Evolutionary conservation across 495 filamentous ascomycete genomes (phyloP).

Genomic region (Aspergillus sclerotioniger): DNA sequence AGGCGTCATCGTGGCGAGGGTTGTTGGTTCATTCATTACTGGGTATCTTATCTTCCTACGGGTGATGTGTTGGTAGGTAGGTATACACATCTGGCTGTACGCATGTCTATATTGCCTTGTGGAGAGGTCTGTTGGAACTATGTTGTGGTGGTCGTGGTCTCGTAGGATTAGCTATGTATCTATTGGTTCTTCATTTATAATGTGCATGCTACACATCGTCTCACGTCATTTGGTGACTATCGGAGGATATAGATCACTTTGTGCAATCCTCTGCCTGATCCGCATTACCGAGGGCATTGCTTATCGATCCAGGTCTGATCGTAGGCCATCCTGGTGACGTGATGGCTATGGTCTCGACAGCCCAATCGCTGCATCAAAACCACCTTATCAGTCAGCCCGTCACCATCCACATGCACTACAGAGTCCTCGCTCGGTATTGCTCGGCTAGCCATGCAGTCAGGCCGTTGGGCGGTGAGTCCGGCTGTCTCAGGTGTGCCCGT

Average conservation of each 20-base stretch:
- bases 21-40: not conserved
- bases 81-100: too few relatives aligned
- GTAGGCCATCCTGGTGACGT: not conserved
- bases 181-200: too few relatives aligned
- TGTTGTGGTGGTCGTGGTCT: too few relatives aligned
- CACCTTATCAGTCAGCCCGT: not conserved
- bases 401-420: not conserved
- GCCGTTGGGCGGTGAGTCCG: not conserved
- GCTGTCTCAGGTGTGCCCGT: slow-evolving; percentile 44
- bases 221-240: too few relatives aligned
- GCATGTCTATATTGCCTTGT: too few relatives aligned
- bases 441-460: not conserved
- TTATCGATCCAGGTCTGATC: not conserved
- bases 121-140: too few relatives aligned
- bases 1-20: not conserved
- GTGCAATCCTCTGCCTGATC: not conserved
- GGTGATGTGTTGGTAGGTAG: too few relatives aligned
- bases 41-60: too few relatives aligned
- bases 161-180: too few relatives aligned
- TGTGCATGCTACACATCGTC: too few relatives aligned
- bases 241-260: too few relatives aligned
- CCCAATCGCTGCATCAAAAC: not conserved
- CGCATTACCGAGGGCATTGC: not conserved
- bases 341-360: not conserved
- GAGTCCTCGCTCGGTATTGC: not conserved